phyloP scores from a whole-genome alignment of 2,329 filamentous ascomycete genomes.

The Ceratocystis destructans region DNA sequence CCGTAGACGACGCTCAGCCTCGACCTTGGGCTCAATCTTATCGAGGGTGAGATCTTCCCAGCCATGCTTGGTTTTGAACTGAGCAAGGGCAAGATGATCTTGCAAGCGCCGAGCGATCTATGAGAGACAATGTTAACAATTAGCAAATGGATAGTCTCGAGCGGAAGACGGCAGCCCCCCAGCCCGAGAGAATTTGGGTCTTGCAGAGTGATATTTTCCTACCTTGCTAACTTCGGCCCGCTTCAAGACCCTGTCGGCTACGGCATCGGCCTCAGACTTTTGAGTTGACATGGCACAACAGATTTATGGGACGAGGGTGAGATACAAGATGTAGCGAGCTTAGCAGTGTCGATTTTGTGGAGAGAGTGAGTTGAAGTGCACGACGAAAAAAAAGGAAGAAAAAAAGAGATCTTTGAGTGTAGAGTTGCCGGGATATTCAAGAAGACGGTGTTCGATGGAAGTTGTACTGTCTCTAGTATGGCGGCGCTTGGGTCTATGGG shows the following conservation, averaged over 20 bases:
- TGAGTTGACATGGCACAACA: constrained; percentile 48
- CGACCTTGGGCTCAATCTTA: constrained; percentile 69
- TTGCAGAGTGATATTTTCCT: constrained; percentile 23
- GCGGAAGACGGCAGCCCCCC: not conserved
- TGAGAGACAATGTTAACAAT: not conserved
- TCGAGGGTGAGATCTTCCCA: constrained; percentile 84
- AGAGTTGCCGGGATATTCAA: constrained; percentile 3
- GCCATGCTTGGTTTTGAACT: constrained; percentile 93
- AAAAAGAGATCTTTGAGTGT: not conserved
- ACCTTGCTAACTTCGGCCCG: constrained; percentile 66
- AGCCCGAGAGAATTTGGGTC: too few relatives aligned
- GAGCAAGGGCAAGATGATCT: constrained; percentile 85
- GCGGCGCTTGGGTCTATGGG: not conserved
- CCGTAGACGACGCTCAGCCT: constrained; percentile 64
- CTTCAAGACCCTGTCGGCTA: constrained; percentile 55
- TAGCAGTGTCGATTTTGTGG: not conserved
- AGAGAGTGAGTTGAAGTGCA: not conserved
- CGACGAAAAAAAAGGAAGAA: not conserved
- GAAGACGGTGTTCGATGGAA: not conserved
- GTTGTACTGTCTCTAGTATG: not conserved
- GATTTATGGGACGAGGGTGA: not conserved
- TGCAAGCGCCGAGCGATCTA: constrained; percentile 89
- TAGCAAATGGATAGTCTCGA: not conserved
- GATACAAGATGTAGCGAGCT: not conserved
- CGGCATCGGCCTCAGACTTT: constrained; percentile 38